Evolutionary conservation across 1,284 basidiomycete genomes (phyloP).

Genomic region (Ceratobasidium sp.): DNA sequence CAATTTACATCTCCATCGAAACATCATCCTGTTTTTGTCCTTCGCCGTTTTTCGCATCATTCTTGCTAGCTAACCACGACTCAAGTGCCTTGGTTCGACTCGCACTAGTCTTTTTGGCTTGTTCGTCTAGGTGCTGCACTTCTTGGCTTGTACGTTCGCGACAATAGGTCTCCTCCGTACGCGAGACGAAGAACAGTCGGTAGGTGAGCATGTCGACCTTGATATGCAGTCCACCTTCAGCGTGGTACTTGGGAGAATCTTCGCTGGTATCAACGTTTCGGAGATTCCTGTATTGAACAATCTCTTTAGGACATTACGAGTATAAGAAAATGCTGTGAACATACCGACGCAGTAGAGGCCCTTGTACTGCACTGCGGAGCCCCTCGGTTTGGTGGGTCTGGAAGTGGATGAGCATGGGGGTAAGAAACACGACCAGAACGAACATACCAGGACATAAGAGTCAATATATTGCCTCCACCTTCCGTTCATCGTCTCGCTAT

Average conservation of each 20-base stretch:
- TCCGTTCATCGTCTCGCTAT: slow-evolving; percentile 84
- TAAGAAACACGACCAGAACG: background rate
- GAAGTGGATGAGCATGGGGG: background rate
- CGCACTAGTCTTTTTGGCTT: slow-evolving; percentile 30
- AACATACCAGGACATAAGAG: slow-evolving; percentile 83
- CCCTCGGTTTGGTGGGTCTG: slow-evolving; percentile 64
- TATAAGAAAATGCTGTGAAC: slow-evolving; percentile 51
- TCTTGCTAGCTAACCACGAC: slow-evolving; percentile 36
- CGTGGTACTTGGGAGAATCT: slow-evolving; percentile 63
- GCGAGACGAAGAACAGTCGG: slow-evolving; percentile 84
- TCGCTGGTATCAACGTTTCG: slow-evolving; percentile 52
- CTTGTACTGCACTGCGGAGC: slow-evolving; percentile 66
- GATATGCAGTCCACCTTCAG: slow-evolving; percentile 78
- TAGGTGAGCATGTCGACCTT: slow-evolving; percentile 90
- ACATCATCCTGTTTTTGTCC: slow-evolving; percentile 39
- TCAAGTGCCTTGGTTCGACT: slow-evolving; percentile 27
- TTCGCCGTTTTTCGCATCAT: background rate
- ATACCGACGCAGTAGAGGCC: slow-evolving; percentile 83
- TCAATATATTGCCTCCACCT: slow-evolving; percentile 94
- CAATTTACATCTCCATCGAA: slow-evolving; percentile 37
- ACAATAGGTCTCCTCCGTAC: slow-evolving; percentile 77
- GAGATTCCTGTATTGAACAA: slow-evolving; percentile 56
- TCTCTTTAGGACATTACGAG: slow-evolving; percentile 62
- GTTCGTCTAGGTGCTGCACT: slow-evolving; percentile 38
- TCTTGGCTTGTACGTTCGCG: slow-evolving; percentile 47